Base-by-base conservation (phyloP, 257 asterid genomes). In the Ocimum tenuiflorum region DNA sequence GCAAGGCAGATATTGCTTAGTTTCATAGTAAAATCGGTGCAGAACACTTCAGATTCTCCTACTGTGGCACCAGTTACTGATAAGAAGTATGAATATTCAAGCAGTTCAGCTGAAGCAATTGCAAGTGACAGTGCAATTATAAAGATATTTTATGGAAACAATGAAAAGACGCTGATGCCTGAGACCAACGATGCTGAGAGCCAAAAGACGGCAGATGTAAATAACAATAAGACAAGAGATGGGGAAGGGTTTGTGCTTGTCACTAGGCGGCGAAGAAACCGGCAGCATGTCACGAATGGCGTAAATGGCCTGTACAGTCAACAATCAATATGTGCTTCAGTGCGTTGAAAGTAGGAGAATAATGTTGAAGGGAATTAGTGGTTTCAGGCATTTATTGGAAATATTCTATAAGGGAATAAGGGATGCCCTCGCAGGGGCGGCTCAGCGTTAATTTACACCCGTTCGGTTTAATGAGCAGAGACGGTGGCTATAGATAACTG, bases 191-290 rank as follows among this genome's bases (percentile, higher is more conserved):
- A 71, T 47, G 27, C 55, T 4, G 83, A 77, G 60, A 54, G 45
- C 43, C 74, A 75, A 54, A 71, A 72, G 53, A 15, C 3, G 11
- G 82, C 12, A 6, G 84, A 76, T 75, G 71, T 38, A 68, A 77
- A 80, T 67, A 70, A 67, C 53, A 80, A 66, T 56, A 76, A 81
- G 76, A 36, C 70, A 3, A 73, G 85, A 24, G 99, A 94, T 27
- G 89, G 85, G 9, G 99, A 94, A 77, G 97, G 99, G 17, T 94
- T 94, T 63, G 87, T 88, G 72, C 85, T 88, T 20, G 99, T 94
- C 54, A 83, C 89, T 2, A 94, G 85, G 70, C 81, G 97, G 48
- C 82, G 94, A 73, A 90, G 90, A 79, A 94, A 83, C 81, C 82
- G 85, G 76, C 91, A 86, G 85, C 96, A 88, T 12, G 78, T 86